These are phyloP conservation scores for Chlamydomonas eustigma DNA, from an alignment of 139 green algal species.

Conservation along the genomic window DNA sequence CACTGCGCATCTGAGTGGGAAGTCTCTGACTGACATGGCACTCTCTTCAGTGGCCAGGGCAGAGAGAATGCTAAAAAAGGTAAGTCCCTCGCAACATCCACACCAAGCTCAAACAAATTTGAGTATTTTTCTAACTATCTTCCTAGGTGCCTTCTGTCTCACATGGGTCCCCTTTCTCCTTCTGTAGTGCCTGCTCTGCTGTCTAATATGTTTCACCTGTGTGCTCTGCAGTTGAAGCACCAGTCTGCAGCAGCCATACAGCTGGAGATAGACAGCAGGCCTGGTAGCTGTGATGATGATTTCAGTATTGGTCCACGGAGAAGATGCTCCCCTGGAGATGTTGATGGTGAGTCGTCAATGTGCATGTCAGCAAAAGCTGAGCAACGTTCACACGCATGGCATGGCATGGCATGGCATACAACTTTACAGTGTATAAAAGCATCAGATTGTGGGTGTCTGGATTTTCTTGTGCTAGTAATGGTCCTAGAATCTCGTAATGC, in stretches of 20 bases:
- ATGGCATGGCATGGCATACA: background rate
- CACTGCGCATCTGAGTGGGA: background rate
- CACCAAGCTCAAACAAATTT: no score
- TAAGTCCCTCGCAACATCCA: no score
- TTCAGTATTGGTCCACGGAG: background rate
- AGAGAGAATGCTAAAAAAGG: constrained; percentile 7
- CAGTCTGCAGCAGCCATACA: background rate
- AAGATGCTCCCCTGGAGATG: background rate
- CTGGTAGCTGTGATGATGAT: background rate
- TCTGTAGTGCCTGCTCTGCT: background rate
- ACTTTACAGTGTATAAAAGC: background rate
- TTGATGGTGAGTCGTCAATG: no score
- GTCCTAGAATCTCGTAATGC: no score
- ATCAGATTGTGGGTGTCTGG: background rate
- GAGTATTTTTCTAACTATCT: background rate
- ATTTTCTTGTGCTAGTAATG: background rate
- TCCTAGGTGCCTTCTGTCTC: background rate
- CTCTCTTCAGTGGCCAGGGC: background rate
- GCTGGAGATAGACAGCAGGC: constrained; percentile 1
- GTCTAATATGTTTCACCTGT: background rate
- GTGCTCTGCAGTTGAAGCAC: background rate
- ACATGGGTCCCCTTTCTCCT: background rate
- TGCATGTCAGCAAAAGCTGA: background rate
- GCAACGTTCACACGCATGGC: background rate
- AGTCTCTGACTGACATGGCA: background rate